Evolutionary conservation across 1,284 basidiomycete genomes (phyloP).

Genomic region (Gomphus sp.): DNA sequence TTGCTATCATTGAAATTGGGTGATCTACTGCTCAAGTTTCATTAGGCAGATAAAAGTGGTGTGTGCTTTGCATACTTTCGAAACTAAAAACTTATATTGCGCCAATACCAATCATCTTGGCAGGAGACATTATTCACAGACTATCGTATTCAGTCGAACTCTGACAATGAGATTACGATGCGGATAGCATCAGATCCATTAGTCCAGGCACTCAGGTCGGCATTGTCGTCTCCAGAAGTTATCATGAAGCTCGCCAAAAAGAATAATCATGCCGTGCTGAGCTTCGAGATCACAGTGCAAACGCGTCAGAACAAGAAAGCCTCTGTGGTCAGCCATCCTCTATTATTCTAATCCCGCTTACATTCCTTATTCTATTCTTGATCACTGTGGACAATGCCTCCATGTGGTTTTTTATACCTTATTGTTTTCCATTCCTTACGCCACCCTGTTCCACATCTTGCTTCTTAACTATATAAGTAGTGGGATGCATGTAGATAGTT

Average conservation of each 20-base stretch:
- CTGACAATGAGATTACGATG: conserved; percentile 76
- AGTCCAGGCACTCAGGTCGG: conserved; percentile 63
- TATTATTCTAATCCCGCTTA: too few species aligned
- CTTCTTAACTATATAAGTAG: too few species aligned
- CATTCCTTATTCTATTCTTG: too few species aligned
- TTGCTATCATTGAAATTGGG: not conserved
- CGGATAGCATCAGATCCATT: conserved; percentile 66
- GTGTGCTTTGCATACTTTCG: conserved; percentile 10
- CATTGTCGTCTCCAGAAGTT: conserved; percentile 50
- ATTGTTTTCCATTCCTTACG: too few species aligned
- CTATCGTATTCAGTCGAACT: conserved; percentile 84
- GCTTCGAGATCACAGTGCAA: conserved; percentile 59
- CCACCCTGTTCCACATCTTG: too few species aligned
- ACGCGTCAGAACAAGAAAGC: conserved; percentile 34
- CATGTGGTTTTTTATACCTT: too few species aligned
- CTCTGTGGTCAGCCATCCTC: too few species aligned
- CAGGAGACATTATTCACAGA: conserved; percentile 63
- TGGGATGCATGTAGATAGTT: too few species aligned
- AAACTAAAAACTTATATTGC: not conserved
- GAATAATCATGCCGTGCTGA: conserved; percentile 62
- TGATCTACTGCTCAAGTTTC: not conserved
- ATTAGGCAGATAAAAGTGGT: conserved; percentile 29
- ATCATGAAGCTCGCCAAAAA: conserved; percentile 81
- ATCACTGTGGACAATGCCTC: too few species aligned
- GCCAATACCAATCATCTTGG: not conserved